A percentile compares a stretch with the other conserved stretches of the same genome.
Conservation (phyloP, 2,329 filamentous ascomycete species). For the Corniculantispora saksenae region DNA sequence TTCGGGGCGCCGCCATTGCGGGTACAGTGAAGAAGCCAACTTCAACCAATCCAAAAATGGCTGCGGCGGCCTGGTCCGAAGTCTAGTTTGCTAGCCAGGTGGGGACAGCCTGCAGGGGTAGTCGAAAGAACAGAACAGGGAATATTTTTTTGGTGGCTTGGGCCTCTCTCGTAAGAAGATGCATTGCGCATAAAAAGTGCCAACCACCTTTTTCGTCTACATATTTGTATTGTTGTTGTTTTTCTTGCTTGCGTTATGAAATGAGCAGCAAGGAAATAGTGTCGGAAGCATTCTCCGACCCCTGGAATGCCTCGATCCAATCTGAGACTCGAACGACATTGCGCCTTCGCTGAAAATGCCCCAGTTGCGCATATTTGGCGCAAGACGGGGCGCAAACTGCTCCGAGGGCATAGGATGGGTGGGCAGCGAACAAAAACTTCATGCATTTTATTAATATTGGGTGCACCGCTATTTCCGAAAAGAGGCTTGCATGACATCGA, state of each 20-base stretch:
- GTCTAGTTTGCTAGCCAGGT: constrained; percentile 1
- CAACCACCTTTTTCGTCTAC: too few relatives aligned
- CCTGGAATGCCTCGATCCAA: background rate
- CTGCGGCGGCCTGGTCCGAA: constrained; percentile 3
- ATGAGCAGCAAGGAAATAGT: background rate
- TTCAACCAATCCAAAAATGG: background rate
- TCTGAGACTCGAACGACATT: background rate
- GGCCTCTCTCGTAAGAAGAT: background rate
- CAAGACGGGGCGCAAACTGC: background rate
- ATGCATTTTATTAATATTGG: too few relatives aligned
- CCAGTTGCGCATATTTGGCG: background rate
- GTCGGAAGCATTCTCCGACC: background rate
- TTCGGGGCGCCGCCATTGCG: background rate
- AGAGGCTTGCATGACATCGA: background rate
- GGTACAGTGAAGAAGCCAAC: background rate
- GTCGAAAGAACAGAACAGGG: background rate
- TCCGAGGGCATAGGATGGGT: too few relatives aligned
- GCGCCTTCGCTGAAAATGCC: background rate
- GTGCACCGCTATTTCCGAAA: background rate
- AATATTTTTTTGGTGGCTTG: background rate
- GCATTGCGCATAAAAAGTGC: background rate
- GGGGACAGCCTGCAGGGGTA: background rate
- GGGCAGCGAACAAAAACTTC: background rate
- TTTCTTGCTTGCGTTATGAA: background rate
- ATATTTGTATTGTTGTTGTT: background rate